These are phyloP conservation scores for Pyrus pyrifolia DNA, from an alignment of 306 rosid species.

Conservation along the genomic window DNA sequence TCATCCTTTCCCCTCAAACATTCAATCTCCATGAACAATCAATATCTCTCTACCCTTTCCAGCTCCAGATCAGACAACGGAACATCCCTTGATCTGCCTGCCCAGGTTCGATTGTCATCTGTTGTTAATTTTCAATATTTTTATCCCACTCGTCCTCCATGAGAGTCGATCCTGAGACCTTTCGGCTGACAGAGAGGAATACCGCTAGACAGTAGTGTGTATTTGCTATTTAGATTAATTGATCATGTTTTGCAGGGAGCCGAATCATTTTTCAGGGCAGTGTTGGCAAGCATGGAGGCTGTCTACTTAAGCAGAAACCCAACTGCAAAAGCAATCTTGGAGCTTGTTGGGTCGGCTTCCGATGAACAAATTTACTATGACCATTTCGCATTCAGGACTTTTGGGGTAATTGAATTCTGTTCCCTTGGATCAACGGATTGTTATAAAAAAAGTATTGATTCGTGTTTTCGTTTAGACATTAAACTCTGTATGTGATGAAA, in stretches of 20 bases:
- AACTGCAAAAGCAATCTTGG: conserved; percentile 77
- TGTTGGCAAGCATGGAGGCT: conserved; percentile 62
- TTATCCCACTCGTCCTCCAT: neutral
- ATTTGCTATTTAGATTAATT: neutral
- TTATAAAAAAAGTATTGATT: neutral
- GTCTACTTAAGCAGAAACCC: conserved; percentile 83
- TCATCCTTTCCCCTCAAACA: neutral
- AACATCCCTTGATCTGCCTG: conserved; percentile 17
- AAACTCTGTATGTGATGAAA: neutral
- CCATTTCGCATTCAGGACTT: conserved; percentile 90
- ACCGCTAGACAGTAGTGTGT: neutral
- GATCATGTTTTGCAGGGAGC: conserved; percentile 40
- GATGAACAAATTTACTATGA: conserved; percentile 57
- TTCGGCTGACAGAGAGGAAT: too few relatives aligned
- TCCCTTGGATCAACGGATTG: neutral
- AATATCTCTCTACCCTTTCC: conserved; percentile 23
- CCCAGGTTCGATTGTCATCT: conserved; percentile 33
- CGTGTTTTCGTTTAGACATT: neutral
- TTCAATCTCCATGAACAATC: conserved; percentile 15
- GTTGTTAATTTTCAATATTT: neutral
- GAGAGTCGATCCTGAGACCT: neutral
- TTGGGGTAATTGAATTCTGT: conserved; percentile 50
- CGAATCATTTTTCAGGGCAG: conserved; percentile 67
- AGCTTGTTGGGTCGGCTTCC: conserved; percentile 61
- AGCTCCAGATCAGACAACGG: conserved; percentile 26